These are phyloP conservation scores for Talaromyces proteolyticus DNA, from an alignment of 495 filamentous ascomycete species.

Conservation along the genomic window DNA sequence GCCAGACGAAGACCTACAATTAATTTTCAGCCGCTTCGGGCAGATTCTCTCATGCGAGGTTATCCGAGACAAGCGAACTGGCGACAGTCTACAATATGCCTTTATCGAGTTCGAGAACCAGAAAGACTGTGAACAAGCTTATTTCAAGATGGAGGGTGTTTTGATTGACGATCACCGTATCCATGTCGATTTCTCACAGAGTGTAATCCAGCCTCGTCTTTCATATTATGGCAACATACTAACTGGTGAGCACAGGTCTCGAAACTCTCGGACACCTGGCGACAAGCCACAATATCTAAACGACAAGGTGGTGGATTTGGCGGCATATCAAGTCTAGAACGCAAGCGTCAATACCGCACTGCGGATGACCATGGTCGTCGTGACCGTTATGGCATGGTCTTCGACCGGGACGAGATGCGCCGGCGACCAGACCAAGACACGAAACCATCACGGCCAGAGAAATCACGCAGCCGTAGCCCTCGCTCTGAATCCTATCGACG, in stretches of 20 bases:
- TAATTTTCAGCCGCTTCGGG: conserved; percentile 96
- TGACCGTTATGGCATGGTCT: conserved; percentile 70
- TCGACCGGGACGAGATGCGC: conserved; percentile 65
- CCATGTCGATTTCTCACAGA: conserved; percentile 98
- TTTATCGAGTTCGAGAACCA: conserved; percentile 97
- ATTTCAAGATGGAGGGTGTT: conserved; percentile 97
- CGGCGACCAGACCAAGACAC: conserved; percentile 24
- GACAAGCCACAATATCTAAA: conserved; percentile 80
- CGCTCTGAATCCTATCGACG: conserved; percentile 17
- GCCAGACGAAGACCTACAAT: conserved; percentile 80
- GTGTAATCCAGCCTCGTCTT: conserved; percentile 47
- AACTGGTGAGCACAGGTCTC: conserved; percentile 48
- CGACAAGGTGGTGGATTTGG: conserved; percentile 81
- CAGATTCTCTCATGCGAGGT: conserved; percentile 94
- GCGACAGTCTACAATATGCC: conserved; percentile 93
- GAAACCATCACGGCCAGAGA: conserved; percentile 40
- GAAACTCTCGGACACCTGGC: conserved; percentile 85
- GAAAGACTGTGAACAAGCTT: conserved; percentile 88
- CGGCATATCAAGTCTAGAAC: conserved; percentile 78
- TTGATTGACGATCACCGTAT: conserved; percentile 97
- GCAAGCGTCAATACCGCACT: conserved; percentile 71
- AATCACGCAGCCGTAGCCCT: conserved; percentile 50
- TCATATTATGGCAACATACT: conserved; percentile 9
- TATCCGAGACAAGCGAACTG: conserved; percentile 88
- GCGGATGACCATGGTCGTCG: conserved; percentile 51